phyloP scores from a whole-genome alignment of 495 filamentous ascomycete species.

The Amniculicola lignicola region DNA sequence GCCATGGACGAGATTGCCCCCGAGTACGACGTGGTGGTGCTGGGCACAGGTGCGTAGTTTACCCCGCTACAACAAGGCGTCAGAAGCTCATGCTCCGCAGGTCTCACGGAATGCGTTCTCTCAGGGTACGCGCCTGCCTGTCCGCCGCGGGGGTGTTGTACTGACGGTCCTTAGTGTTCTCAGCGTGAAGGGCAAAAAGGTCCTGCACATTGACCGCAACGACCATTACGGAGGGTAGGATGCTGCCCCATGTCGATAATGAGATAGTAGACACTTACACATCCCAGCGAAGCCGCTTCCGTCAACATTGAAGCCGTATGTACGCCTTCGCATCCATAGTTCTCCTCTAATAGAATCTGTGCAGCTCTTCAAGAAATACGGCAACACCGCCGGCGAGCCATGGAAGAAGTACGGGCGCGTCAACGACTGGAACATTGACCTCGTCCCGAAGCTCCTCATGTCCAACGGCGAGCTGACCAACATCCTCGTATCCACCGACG shows the following conservation, averaged over 20 bases:
- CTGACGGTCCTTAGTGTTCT: constrained; percentile 61
- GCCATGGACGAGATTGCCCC: constrained; percentile 93
- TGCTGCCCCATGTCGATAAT: not conserved
- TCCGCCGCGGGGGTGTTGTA: constrained; percentile 5
- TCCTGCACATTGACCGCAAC: constrained; percentile 97
- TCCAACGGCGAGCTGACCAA: constrained; percentile 97
- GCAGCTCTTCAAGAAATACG: constrained; percentile 92
- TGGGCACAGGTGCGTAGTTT: constrained; percentile 79
- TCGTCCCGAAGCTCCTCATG: constrained; percentile 98
- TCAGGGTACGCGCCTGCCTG: constrained; percentile 65
- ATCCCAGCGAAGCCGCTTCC: constrained; percentile 80
- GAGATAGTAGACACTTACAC: constrained; percentile 37
- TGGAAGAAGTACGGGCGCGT: constrained; percentile 95
- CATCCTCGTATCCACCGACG: constrained; percentile 93
- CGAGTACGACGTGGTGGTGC: constrained; percentile 97
- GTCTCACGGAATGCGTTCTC: constrained; percentile 96
- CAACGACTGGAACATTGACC: constrained; percentile 99
- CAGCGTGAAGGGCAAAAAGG: constrained; percentile 98
- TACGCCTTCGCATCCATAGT: no score
- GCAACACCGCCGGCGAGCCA: constrained; percentile 83
- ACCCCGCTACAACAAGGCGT: constrained; percentile 40
- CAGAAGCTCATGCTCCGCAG: constrained; percentile 48
- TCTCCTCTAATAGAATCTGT: not conserved
- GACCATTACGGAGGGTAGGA: constrained; percentile 97
- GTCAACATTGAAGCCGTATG: constrained; percentile 88